Evolutionary conservation across 1,139 yeast species (phyloP), one percentile per base, ranked within the genome.

Genomic region (Hanseniaspora gamundiae): DNA sequence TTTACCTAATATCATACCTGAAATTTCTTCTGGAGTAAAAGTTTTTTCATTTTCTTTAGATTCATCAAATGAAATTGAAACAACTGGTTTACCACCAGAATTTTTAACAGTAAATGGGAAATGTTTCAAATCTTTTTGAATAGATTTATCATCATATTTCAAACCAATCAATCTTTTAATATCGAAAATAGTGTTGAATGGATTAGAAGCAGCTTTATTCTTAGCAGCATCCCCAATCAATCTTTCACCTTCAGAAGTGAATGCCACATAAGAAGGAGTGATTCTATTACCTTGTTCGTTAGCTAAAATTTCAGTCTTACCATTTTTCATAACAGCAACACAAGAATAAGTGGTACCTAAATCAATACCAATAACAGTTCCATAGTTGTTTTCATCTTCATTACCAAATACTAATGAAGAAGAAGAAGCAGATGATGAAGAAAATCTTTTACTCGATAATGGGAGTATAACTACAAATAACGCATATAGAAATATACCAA

Each of bases 241-340:
- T 66, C 94, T 79, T 69, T 84, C 95, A 40, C 80, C 85, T 42
- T 76, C 81, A 14, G 39, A 9, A 41, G 85, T 80, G 65, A 84
- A 84, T 16, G 94, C 88, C 49, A 84, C 95, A 61, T 80, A 85
- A 1, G 94, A 83, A 35, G 95, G 95, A 42, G 95, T 86, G 57
- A 85, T 86, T 71, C 95, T 80, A 70, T 84, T 84, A 70, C 95
- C 95, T 71, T 86, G 95, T 65, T 86, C 95, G 63, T 86, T 86
- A 55, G 95, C 95, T 58, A 86, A 70, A 56, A 86, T 86, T 67
- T 85, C 95, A 47, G 87, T 95, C 60, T 85, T 80, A 52, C 94
- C 95, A 50, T 80, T 75, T 65, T 82, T 81, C 94, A 86, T 84
- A 41, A 84, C 94, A 60, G 94, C 95, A 42, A 86, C 95, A 76